phyloP scores from a whole-genome alignment of 2,329 filamentous ascomycete species.

The Tolypocladium tundrense region DNA sequence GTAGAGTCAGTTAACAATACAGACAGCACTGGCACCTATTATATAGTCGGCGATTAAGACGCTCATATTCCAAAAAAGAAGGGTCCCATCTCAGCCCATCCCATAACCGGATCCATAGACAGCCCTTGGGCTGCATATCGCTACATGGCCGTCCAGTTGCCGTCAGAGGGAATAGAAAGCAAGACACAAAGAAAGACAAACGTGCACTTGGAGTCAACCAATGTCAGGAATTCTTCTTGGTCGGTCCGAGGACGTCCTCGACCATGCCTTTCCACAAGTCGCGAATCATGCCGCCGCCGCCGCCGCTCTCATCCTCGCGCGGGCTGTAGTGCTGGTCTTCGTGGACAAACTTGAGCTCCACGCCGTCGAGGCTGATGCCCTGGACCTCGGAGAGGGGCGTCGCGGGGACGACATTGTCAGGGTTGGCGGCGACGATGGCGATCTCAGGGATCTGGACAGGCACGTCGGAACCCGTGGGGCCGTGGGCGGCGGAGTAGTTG shows the following conservation, averaged over 20 bases:
- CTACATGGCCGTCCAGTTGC: neutral
- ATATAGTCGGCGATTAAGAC: neutral
- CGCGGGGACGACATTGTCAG: slow-evolving; percentile 38
- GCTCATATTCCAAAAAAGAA: neutral
- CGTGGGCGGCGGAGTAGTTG: slow-evolving; percentile 37
- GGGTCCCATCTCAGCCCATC: neutral
- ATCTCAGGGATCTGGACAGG: slow-evolving; percentile 34
- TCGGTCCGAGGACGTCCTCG: slow-evolving; percentile 32
- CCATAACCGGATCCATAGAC: neutral
- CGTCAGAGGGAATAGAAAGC: neutral
- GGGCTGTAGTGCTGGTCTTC: slow-evolving; percentile 13
- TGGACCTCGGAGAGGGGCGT: slow-evolving; percentile 48
- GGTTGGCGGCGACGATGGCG: slow-evolving; percentile 46
- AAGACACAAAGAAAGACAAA: neutral
- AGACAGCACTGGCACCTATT: neutral
- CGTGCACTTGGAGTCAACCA: neutral
- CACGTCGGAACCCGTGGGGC: slow-evolving; percentile 30
- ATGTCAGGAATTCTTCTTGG: slow-evolving; percentile 9
- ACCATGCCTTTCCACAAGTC: slow-evolving; percentile 47
- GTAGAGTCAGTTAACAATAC: neutral
- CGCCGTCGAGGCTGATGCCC: slow-evolving; percentile 44
- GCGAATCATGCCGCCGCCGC: slow-evolving; percentile 34
- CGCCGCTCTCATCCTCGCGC: slow-evolving; percentile 18
- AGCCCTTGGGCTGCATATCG: neutral
- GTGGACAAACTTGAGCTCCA: slow-evolving; percentile 44